These are phyloP conservation scores for Oryza meridionalis DNA, from an alignment of 176 grass and related monocot species.

Conservation along the genomic window DNA sequence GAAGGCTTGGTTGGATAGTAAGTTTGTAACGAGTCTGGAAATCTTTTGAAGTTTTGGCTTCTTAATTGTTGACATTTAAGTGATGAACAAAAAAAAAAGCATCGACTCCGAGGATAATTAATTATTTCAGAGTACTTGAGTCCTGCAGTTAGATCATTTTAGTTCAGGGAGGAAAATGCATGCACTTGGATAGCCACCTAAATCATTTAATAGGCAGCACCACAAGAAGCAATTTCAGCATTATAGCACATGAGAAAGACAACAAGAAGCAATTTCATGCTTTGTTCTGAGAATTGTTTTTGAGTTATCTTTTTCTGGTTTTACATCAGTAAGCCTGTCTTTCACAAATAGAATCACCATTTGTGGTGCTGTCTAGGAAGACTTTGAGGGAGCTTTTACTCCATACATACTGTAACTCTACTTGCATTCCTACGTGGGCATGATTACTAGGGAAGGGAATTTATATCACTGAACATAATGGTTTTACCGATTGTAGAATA, in stretches of 20 bases:
- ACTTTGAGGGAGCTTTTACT: slow-evolving; percentile 2
- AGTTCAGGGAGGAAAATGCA: neutral
- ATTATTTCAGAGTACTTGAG: neutral
- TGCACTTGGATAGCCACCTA: neutral
- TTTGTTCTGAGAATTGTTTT: neutral
- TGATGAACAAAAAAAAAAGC: neutral
- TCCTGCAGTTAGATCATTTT: slow-evolving; percentile 1
- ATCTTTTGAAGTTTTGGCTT: neutral
- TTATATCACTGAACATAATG: neutral
- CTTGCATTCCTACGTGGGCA: neutral
- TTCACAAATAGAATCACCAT: neutral
- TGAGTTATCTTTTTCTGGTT: neutral
- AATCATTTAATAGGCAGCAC: neutral
- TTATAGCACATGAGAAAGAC: neutral
- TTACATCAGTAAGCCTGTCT: neutral
- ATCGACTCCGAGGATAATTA: neutral
- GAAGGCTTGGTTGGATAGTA: neutral
- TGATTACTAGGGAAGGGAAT: neutral
- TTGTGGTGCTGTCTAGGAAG: neutral
- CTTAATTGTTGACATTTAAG: neutral
- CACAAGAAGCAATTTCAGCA: neutral
- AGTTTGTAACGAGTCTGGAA: neutral
- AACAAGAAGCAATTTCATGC: neutral
- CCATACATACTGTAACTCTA: neutral
- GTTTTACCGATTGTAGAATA: neutral